Evolutionary conservation across 1,284 basidiomycete genomes (phyloP).

Genomic region (Rhodotorula sp.): DNA sequence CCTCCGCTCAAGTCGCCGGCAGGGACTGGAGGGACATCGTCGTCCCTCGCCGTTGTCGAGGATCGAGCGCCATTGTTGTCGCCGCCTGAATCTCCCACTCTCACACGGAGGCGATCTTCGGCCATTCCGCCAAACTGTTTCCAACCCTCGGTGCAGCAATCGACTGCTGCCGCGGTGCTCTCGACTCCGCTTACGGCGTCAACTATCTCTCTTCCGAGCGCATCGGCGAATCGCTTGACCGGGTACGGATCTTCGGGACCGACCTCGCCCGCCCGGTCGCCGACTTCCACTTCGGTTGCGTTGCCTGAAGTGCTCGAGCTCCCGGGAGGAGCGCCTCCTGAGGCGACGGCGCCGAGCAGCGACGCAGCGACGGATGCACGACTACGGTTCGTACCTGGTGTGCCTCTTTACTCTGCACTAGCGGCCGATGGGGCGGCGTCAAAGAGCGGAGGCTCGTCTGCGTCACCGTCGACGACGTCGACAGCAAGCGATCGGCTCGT

Average conservation of each 20-base stretch:
- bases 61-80: constrained; percentile 2
- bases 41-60: not conserved
- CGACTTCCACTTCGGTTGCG: not conserved
- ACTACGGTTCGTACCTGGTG: constrained; percentile 10
- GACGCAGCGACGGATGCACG: not conserved
- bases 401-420: constrained; percentile 12
- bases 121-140: constrained; percentile 5
- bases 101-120: constrained; percentile 10
- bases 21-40: no score
- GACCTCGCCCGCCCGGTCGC: not conserved
- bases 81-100: constrained; percentile 14
- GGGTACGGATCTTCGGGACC: constrained; percentile 1
- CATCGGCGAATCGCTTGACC: not conserved
- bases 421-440: not conserved
- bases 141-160: not conserved
- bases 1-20: not conserved
- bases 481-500: constrained; percentile 15
- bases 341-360: not conserved
- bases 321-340: not conserved
- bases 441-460: not conserved
- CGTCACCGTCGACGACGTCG: constrained; percentile 17
- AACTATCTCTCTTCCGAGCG: constrained; percentile 3
- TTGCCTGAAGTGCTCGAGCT: not conserved
- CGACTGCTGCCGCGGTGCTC: not conserved
- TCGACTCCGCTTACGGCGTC: constrained; percentile 2